A percentile compares a stretch with the other conserved stretches of the same genome.
phyloP scores from a whole-genome alignment of 495 filamentous ascomycete species.

The Penicillium manginii region DNA sequence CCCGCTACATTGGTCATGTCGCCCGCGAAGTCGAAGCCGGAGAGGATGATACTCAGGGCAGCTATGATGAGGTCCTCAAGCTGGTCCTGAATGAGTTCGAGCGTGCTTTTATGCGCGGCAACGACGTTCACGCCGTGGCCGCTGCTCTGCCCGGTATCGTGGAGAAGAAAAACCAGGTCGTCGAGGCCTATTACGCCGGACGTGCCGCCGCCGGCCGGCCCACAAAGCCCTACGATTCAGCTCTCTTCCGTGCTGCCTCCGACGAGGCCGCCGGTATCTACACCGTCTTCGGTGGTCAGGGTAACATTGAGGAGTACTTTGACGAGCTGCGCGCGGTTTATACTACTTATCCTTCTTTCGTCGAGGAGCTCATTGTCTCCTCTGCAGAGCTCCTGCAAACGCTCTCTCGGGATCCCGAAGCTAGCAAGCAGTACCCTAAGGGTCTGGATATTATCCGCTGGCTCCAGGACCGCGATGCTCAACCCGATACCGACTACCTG shows the following conservation, averaged over 20 bases:
- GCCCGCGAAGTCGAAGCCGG: conserved; percentile 85
- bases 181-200: conserved; percentile 87
- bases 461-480: conserved; percentile 83
- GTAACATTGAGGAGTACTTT: conserved; percentile 99
- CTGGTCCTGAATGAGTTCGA: conserved; percentile 93
- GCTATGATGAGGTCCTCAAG: conserved; percentile 85
- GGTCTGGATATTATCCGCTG: conserved; percentile 92
- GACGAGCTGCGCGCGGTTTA: conserved; percentile 93
- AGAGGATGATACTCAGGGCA: conserved; percentile 83
- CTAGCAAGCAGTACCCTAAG: conserved; percentile 94
- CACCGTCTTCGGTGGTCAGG: conserved; percentile 96
- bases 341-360: conserved; percentile 84
- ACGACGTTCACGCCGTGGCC: conserved; percentile 91
- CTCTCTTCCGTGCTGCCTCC: conserved; percentile 83
- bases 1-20: conserved; percentile 87
- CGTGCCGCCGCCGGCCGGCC: conserved; percentile 79
- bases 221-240: conserved; percentile 88
- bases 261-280: conserved; percentile 81
- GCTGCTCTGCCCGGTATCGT: conserved; percentile 84
- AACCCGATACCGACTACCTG: conserved; percentile 93
- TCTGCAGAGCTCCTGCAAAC: conserved; percentile 81
- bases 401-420: conserved; percentile 82
- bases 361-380: conserved; percentile 78
- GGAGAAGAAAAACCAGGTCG: conserved; percentile 84
- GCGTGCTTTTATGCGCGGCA: conserved; percentile 88